These are phyloP conservation scores for Pistacia integerrima DNA, from an alignment of 345 rosid species.

Conservation along the genomic window DNA sequence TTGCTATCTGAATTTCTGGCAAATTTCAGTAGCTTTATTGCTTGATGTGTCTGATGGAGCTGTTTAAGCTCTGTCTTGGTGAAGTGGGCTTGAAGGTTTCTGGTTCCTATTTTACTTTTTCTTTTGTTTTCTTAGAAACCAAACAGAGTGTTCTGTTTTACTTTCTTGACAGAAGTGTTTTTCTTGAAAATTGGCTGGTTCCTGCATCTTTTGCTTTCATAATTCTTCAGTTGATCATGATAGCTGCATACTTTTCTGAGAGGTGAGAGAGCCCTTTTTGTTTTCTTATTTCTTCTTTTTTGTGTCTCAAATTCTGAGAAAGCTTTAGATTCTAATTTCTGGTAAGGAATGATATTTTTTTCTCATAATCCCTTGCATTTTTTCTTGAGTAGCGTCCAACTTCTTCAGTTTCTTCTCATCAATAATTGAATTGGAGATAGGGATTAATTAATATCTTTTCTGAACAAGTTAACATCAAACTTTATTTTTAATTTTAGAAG, in stretches of 20 bases:
- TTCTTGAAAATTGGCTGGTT: not conserved
- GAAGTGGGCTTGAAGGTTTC: not conserved
- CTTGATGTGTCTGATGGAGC: not conserved
- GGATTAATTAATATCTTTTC: not conserved
- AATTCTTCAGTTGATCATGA: conserved; percentile 2
- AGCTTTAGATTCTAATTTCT: not conserved
- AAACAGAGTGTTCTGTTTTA: not conserved
- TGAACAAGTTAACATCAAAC: not conserved
- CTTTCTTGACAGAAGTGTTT: too few species aligned
- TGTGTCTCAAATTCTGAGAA: not conserved
- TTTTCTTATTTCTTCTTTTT: not conserved
- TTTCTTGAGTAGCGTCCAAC: not conserved
- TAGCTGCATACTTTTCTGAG: not conserved
- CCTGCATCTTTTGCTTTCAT: not conserved
- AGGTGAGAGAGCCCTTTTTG: not conserved
- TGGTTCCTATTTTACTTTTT: not conserved
- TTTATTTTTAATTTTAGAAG: conserved; percentile 1
- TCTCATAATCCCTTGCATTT: not conserved
- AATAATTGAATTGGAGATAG: not conserved
- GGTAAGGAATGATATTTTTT: not conserved
- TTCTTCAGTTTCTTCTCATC: not conserved
- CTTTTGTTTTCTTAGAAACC: conserved; percentile 7
- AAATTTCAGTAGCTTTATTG: not conserved
- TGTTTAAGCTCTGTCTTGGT: not conserved
- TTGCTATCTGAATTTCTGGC: not conserved